Evolutionary conservation across 164 flowering plant species (phyloP).

Genomic region (Brasenia schreberi): DNA sequence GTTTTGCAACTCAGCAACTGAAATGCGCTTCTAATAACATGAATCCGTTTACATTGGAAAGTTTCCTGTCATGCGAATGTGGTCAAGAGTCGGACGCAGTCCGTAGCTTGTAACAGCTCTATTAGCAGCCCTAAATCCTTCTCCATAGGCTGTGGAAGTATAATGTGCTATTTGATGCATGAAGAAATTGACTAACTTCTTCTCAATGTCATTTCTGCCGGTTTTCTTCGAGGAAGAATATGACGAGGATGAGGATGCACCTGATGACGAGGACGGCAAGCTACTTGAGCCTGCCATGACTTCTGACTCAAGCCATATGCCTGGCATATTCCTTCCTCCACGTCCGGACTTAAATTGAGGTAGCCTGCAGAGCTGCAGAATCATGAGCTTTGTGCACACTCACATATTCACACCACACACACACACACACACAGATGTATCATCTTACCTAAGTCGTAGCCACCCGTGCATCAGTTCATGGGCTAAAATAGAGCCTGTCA

Average conservation of each 20-base stretch:
- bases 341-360: conserved; percentile 63
- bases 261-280: conserved; percentile 32
- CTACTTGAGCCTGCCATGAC: conserved; percentile 46
- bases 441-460: conserved; percentile 76
- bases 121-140: conserved; percentile 73
- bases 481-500: conserved; percentile 93
- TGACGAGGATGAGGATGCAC: background rate
- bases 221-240: conserved; percentile 57
- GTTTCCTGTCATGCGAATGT: conserved; percentile 56
- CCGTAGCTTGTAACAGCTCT: conserved; percentile 80
- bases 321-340: conserved; percentile 95
- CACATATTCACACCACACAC: background rate
- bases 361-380: conserved; percentile 34
- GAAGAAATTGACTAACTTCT: conserved; percentile 79
- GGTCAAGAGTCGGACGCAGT: conserved; percentile 64
- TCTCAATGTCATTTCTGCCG: conserved; percentile 48
- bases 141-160: conserved; percentile 82
- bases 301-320: conserved; percentile 97
- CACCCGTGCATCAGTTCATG: conserved; percentile 96
- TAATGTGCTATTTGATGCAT: conserved; percentile 83
- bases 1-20: background rate
- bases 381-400: background rate
- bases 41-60: conserved; percentile 29
- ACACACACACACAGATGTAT: background rate
- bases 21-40: background rate